phyloP scores from a whole-genome alignment of 2,329 filamentous ascomycete species.

The Xylariaceae sp. region DNA sequence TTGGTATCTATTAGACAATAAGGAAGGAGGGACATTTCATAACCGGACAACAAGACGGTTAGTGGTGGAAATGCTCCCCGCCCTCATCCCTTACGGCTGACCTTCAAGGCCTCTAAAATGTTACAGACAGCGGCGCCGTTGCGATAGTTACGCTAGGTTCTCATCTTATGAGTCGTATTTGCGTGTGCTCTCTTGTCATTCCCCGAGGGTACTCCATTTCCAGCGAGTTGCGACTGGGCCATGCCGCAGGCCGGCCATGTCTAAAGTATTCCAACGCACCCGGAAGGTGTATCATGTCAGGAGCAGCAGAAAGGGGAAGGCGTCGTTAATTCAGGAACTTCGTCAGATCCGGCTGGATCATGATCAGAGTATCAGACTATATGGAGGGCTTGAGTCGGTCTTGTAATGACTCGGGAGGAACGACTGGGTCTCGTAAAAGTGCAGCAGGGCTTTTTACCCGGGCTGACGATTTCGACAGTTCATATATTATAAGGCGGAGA shows the following conservation, averaged over 20 bases:
- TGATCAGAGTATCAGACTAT: conserved; percentile 5
- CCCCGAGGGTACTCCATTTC: conserved; percentile 4
- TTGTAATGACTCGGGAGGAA: conserved; percentile 1
- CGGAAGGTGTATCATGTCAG: conserved; percentile 5
- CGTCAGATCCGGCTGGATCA: conserved; percentile 5
- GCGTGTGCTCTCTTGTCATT: too few relatives aligned
- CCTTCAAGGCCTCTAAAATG: too few relatives aligned
- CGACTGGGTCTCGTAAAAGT: neutral
- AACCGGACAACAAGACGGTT: too few relatives aligned
- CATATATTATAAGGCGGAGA: conserved; percentile 10
- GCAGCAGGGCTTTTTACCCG: neutral
- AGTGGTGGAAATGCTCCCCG: too few relatives aligned
- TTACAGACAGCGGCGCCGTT: too few relatives aligned
- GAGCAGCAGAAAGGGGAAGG: neutral
- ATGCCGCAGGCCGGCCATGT: neutral
- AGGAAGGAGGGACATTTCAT: too few relatives aligned
- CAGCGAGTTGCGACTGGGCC: conserved; percentile 1
- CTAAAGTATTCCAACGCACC: conserved; percentile 2
- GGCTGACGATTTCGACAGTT: conserved; percentile 3
- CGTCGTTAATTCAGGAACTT: neutral
- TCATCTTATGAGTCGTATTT: too few relatives aligned
- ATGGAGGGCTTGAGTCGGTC: conserved; percentile 5
- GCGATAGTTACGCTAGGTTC: too few relatives aligned
- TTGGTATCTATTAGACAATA: too few relatives aligned
- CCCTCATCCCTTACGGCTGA: too few relatives aligned